These are phyloP conservation scores for Tulasnella sp. DNA, from an alignment of 768 basidiomycete species.

Conservation along the genomic window DNA sequence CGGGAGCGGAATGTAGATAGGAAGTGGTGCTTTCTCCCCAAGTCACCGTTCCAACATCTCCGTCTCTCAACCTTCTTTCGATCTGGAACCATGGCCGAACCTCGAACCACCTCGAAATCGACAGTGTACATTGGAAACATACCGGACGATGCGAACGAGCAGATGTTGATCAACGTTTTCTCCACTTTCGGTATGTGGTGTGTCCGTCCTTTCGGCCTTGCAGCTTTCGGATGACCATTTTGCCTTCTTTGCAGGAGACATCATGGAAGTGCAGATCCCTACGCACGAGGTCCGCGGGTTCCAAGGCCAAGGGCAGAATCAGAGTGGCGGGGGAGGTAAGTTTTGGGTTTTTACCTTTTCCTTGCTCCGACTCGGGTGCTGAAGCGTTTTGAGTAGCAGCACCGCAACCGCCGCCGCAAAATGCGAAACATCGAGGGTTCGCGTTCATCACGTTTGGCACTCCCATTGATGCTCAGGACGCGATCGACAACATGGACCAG, in stretches of 20 bases:
- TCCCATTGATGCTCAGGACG: slow-evolving; percentile 79
- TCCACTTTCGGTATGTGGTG: slow-evolving; percentile 91
- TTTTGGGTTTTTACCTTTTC: not conserved
- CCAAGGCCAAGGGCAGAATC: not conserved
- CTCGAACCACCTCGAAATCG: slow-evolving; percentile 69
- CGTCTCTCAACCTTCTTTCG: too few relatives aligned
- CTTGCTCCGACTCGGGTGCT: not conserved
- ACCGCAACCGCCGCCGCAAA: slow-evolving; percentile 20
- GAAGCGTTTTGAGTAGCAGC: not conserved
- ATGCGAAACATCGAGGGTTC: slow-evolving; percentile 82
- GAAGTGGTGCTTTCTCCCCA: too few relatives aligned
- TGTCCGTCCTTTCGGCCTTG: slow-evolving; percentile 20
- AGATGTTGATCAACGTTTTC: slow-evolving; percentile 64
- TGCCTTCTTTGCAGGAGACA: slow-evolving; percentile 50
- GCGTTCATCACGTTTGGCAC: slow-evolving; percentile 83
- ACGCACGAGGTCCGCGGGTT: slow-evolving; percentile 27
- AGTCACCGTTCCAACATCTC: too few relatives aligned
- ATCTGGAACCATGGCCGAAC: slow-evolving; percentile 36
- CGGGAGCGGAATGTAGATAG: too few relatives aligned
- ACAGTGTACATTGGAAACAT: slow-evolving; percentile 79
- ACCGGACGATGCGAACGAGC: slow-evolving; percentile 73
- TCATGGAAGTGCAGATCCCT: slow-evolving; percentile 86
- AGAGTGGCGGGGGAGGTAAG: not conserved
- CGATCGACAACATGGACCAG: slow-evolving; percentile 98
- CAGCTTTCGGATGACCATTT: slow-evolving; percentile 1